Base-by-base conservation (phyloP, 495 filamentous ascomycete species). In the Trichoderma asperelloides region DNA sequence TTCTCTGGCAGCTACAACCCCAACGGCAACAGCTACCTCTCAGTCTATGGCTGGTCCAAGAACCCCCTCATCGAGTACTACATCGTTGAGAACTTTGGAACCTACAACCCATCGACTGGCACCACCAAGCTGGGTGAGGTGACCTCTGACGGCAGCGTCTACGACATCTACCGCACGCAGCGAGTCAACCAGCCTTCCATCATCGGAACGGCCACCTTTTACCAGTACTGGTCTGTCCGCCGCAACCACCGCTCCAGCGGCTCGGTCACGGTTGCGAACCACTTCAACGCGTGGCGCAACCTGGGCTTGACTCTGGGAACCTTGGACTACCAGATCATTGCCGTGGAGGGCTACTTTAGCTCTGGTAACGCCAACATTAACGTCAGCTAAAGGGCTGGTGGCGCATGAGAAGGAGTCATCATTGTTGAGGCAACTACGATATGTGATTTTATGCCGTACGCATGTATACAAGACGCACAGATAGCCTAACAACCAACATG, bases 31-130 rank as follows among this genome's bases (percentile, higher is more conserved):
- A 76, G 74, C 18, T 76, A 74, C 75, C 81, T 87, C 43, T 75
- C 84, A 57, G 75, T 87, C 69, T 87, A 87, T 78, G 85, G 85
- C 57, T 87, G 85, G 85, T 84, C 82, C 39, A 70, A 65, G 9
- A 80, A 77, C 74, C 85, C 85, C 33, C 79, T 84, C 67, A 74
- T 84, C 73, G 85, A 87, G 75, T 86, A 86, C 82, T 87, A 87
- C 79, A 76, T 87, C 47, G 76, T 83, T 63, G 85, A 87, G 68
- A 76, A 74, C 33, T 85, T 76, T 73, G 83, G 84, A 67, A 76
- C 74, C 57, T 86, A 85, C 79, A 82, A 87, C 78, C 85, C 85
- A 30, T 79, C 75, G 49, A 77, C 71, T 47, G 78, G 76, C 16
- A 78, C 78, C 25, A 73, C 72, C 0, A 78, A 80, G 73, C 81